phyloP scores from a whole-genome alignment of 352 stramenopile species.

The Phytophthora multivora region DNA sequence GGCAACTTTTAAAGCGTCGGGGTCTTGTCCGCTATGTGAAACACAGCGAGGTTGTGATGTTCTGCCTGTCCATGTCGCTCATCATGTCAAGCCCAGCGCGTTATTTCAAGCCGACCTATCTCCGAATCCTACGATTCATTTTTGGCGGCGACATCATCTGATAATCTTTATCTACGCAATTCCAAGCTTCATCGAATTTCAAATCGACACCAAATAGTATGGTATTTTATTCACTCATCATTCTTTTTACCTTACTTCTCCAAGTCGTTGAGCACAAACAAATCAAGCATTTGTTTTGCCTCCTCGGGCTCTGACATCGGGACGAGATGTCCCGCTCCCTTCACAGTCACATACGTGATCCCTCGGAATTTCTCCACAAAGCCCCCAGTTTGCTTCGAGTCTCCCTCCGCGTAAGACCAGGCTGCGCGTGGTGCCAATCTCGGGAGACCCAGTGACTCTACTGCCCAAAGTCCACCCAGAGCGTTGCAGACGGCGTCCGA shows the following conservation, averaged over 20 bases:
- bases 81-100: slow-evolving; percentile 84
- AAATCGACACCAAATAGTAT: not conserved
- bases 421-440: slow-evolving; percentile 40
- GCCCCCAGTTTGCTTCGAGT: slow-evolving; percentile 75
- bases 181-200: too few relatives aligned
- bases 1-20: slow-evolving; percentile 73
- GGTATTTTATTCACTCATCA: slow-evolving; percentile 9
- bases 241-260: slow-evolving; percentile 19
- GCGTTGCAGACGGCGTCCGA: slow-evolving; percentile 73
- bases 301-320: slow-evolving; percentile 79
- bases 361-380: slow-evolving; percentile 84
- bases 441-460: slow-evolving; percentile 63
- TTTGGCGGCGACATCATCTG: slow-evolving; percentile 84
- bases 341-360: slow-evolving; percentile 91
- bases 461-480: slow-evolving; percentile 68
- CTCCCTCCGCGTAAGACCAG: slow-evolving; percentile 47
- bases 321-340: slow-evolving; percentile 91
- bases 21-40: slow-evolving; percentile 75
- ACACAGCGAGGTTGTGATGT: slow-evolving; percentile 79
- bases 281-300: slow-evolving; percentile 73
- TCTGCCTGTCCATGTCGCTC: slow-evolving; percentile 82
- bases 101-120: slow-evolving; percentile 88
- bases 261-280: slow-evolving; percentile 62
- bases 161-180: not conserved
- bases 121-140: slow-evolving; percentile 81